These are phyloP conservation scores for peach (Prunus persica) DNA, from an alignment of 306 rosid species.

Conservation along the genomic window Prunus_persica_NCBIv2 NC_034013.1:16917001-16917500, in stretches of 20 bases:
- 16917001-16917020: too few species aligned
- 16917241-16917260: slow-evolving; percentile 86
- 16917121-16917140: background rate
- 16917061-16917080: too few species aligned
- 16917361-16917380: slow-evolving; percentile 84
- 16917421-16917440: background rate
- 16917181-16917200: slow-evolving; percentile 13
- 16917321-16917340: slow-evolving; percentile 80
- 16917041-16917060: too few species aligned
- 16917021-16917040: too few species aligned
- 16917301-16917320: slow-evolving; percentile 81
- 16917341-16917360: slow-evolving; percentile 98
- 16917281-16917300: slow-evolving; percentile 81
- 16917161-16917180: background rate
- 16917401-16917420: slow-evolving; percentile 16
- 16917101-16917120: too few species aligned
- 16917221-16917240: slow-evolving; percentile 90
- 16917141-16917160: background rate
- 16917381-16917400: slow-evolving; percentile 69
- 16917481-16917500: background rate
- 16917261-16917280: slow-evolving; percentile 88
- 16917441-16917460: background rate
- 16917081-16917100: too few species aligned
- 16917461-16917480: background rate
- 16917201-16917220: slow-evolving; percentile 56